Percentiles rank a stretch among this genome's conserved stretches.
These are phyloP conservation scores for Trypanosoma cruzi DNA, from an alignment of 208 protist genomes.

Conservation along the genomic window DNA sequence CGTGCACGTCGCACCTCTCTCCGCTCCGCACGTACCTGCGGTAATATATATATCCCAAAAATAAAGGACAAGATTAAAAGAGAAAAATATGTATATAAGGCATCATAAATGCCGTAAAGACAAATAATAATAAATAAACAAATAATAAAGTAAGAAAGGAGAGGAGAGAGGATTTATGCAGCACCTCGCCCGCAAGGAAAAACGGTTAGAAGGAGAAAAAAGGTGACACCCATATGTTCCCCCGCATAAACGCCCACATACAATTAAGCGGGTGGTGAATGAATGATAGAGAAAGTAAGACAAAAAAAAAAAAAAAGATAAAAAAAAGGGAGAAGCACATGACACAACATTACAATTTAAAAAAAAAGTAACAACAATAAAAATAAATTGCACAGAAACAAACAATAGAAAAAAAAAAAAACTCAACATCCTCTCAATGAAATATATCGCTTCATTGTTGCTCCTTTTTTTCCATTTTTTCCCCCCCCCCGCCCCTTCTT, in stretches of 20 bases:
- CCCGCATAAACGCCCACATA: not conserved
- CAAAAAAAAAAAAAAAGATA: not conserved
- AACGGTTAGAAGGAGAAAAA: not conserved
- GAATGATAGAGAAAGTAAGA: not conserved
- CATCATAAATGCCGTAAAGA: too few species aligned
- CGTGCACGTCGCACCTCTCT: not conserved
- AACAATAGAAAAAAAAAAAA: constrained; percentile 8
- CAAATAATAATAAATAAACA: not conserved
- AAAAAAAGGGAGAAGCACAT: constrained; percentile 13
- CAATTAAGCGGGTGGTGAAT: not conserved
- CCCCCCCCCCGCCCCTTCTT: too few species aligned
- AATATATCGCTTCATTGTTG: too few species aligned
- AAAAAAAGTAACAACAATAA: constrained; percentile 21
- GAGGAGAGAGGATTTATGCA: not conserved
- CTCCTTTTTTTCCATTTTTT: too few species aligned
- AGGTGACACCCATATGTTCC: not conserved
- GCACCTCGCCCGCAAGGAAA: not conserved
- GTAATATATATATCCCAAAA: constrained; percentile 5
- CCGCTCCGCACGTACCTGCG: too few species aligned
- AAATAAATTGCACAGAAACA: not conserved
- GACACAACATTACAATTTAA: not conserved
- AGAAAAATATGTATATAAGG: constrained; percentile 24
- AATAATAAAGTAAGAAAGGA: too few species aligned
- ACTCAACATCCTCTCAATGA: not conserved
- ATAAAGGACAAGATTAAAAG: constrained; percentile 26